These are phyloP conservation scores for Serendipita sp. DNA, from an alignment of 768 basidiomycete genomes.

Conservation along the genomic window DNA sequence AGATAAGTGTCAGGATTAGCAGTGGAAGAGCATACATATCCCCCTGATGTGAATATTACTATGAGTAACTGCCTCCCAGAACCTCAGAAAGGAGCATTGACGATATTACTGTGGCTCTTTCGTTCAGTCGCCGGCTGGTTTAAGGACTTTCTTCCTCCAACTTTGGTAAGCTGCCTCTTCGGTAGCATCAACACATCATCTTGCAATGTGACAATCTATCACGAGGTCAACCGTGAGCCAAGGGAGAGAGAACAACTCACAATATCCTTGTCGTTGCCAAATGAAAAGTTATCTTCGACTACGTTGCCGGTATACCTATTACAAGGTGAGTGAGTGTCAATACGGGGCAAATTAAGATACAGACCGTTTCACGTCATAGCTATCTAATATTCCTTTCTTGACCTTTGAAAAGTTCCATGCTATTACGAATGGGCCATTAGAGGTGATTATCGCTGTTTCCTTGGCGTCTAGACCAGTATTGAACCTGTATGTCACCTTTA, in stretches of 20 bases:
- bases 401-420: slow-evolving; percentile 97
- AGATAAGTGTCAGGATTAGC: too few species aligned
- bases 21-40: too few species aligned
- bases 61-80: too few species aligned
- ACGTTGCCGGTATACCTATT: slow-evolving; percentile 72
- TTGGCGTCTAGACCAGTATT: slow-evolving; percentile 76
- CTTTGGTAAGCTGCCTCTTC: slow-evolving; percentile 80
- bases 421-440: slow-evolving; percentile 79
- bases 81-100: slow-evolving; percentile 16
- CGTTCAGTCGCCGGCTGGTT: slow-evolving; percentile 14
- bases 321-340: not conserved
- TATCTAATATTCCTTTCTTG: slow-evolving; percentile 78
- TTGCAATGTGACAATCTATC: slow-evolving; percentile 84
- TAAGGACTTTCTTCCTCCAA: slow-evolving; percentile 37
- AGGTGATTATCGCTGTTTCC: slow-evolving; percentile 92
- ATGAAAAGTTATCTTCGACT: slow-evolving; percentile 95
- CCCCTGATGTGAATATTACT: too few species aligned
- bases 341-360: slow-evolving; percentile 9
- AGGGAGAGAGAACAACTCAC: slow-evolving; percentile 28
- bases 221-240: slow-evolving; percentile 8
- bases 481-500: slow-evolving; percentile 38
- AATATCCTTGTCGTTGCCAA: slow-evolving; percentile 93
- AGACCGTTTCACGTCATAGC: slow-evolving; percentile 85
- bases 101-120: slow-evolving; percentile 15
- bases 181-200: slow-evolving; percentile 88